Evolutionary conservation across 192 early-diverging fungal species (phyloP), one percentile per base, ranked within the genome.

Genomic region (Coemansia sp.): DNA sequence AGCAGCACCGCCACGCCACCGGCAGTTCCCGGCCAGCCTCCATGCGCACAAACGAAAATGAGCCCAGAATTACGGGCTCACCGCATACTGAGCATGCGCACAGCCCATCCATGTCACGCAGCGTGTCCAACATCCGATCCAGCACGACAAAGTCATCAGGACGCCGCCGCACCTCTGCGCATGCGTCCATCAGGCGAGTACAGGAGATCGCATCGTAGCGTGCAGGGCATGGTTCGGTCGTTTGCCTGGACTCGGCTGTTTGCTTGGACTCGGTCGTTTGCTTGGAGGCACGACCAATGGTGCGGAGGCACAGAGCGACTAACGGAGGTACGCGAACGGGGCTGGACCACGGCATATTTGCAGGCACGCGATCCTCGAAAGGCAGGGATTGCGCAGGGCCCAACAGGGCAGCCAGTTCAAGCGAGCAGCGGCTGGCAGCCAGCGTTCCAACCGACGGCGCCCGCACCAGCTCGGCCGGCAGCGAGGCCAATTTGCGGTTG

Each of bases 1-100:
- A 75, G 60, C 78, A 81, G 58, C 78, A 81, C 21, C 66, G 64
- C 72, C 72, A 80, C 2, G 25, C 52, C n/a, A 72, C 64, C 1
- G 77, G 77, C 19, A 80, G 21, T 17, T 59, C 59, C 59, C 68
- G 57, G 43, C 22, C 35, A 0, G 52, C 49, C 8, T 43, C 65
- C 3, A 11, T 10, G 8, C 57, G 60, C 15, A 70, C 61, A 41
- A 75, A 54, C 10, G 68, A 43, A 49, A 71, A 70, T 22, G 65
- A 39, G 6, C 47, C 8, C 41, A 53, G 45, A 11, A 71, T 62
- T 32, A 80, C 72, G 2, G 61, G 69, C 10, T 14, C 37, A 2
- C 25, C 56, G 43, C 77, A 80, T 32, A 66, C 59, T 0, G 77
- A 65, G 47, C 77, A 80, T 60, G 51, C 27, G 11, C 43, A 41